Evolutionary conservation across 352 stramenopile genomes (phyloP).

Genomic region (Pythium grandisporangium): DNA sequence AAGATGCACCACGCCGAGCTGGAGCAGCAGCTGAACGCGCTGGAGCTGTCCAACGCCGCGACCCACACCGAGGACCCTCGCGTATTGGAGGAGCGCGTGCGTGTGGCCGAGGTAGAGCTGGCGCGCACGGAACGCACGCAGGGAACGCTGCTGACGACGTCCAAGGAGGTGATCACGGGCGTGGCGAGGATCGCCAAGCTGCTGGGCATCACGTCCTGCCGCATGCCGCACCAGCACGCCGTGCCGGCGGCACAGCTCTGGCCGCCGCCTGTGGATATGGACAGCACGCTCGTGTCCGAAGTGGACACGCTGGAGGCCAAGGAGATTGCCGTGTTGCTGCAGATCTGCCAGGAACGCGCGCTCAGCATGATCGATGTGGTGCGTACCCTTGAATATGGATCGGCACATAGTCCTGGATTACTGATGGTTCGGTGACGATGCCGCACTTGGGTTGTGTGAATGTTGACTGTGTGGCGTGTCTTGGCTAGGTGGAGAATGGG

Average conservation of each 20-base stretch:
- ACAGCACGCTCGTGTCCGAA: constrained; percentile 41
- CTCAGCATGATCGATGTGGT: constrained; percentile 67
- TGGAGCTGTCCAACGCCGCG: constrained; percentile 54
- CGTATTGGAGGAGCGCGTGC: constrained; percentile 60
- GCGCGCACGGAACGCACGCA: constrained; percentile 56
- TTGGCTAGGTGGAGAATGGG: constrained; percentile 53
- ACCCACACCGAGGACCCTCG: constrained; percentile 47
- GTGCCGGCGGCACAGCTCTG: constrained; percentile 49
- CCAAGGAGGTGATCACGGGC: constrained; percentile 67
- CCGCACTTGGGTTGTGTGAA: background rate
- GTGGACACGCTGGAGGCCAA: constrained; percentile 61
- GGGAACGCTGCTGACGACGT: constrained; percentile 49
- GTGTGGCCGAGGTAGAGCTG: constrained; percentile 61
- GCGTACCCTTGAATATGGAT: too few species aligned
- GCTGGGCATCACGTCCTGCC: constrained; percentile 60
- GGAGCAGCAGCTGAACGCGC: constrained; percentile 51
- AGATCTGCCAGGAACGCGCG: constrained; percentile 67
- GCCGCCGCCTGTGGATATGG: constrained; percentile 43
- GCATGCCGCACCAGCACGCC: constrained; percentile 41
- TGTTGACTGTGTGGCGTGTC: constrained; percentile 2
- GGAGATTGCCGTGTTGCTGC: constrained; percentile 49
- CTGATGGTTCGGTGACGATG: background rate
- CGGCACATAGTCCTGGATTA: too few species aligned
- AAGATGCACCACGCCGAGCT: constrained; percentile 61
- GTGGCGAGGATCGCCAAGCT: constrained; percentile 65